Percentiles rank a stretch among this genome's conserved stretches.
Evolutionary conservation across 306 rosid genomes (phyloP).

Genomic region (Cucumis hystrix): DNA sequence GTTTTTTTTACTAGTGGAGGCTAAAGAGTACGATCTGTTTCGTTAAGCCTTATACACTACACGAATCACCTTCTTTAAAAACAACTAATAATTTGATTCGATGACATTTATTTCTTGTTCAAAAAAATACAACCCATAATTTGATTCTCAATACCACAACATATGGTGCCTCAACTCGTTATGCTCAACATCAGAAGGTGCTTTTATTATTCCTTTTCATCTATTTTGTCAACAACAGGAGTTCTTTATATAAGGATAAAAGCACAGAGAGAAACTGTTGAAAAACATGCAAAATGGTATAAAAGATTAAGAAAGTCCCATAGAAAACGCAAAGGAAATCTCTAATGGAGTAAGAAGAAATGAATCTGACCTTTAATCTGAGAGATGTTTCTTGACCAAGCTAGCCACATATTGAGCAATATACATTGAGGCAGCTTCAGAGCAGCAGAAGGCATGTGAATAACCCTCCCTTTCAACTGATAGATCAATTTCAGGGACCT

Average conservation of each 20-base stretch:
- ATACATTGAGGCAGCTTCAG: conserved; percentile 70
- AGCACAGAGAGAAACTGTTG: background rate
- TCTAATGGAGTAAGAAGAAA: background rate
- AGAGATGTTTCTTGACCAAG: conserved; percentile 40
- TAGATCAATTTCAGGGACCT: conserved; percentile 46
- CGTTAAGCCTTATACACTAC: background rate
- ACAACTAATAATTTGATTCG: background rate
- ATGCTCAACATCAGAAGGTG: background rate
- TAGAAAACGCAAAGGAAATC: background rate
- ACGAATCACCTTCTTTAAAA: background rate
- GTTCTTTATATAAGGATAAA: background rate
- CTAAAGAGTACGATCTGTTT: background rate
- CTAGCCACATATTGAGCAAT: conserved; percentile 67
- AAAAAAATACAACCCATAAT: background rate
- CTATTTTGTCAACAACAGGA: background rate
- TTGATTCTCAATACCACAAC: background rate
- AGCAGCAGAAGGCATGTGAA: conserved; percentile 64
- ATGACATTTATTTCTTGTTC: background rate
- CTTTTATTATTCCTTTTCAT: background rate
- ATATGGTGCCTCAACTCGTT: background rate
- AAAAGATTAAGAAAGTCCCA: background rate
- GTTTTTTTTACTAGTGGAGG: background rate
- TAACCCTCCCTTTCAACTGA: conserved; percentile 60
- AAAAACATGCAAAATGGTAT: background rate
- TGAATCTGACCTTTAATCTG: conserved; percentile 16